Evolutionary conservation across 768 basidiomycete genomes (phyloP).

Genomic region (Ephemerocybe angulata): DNA sequence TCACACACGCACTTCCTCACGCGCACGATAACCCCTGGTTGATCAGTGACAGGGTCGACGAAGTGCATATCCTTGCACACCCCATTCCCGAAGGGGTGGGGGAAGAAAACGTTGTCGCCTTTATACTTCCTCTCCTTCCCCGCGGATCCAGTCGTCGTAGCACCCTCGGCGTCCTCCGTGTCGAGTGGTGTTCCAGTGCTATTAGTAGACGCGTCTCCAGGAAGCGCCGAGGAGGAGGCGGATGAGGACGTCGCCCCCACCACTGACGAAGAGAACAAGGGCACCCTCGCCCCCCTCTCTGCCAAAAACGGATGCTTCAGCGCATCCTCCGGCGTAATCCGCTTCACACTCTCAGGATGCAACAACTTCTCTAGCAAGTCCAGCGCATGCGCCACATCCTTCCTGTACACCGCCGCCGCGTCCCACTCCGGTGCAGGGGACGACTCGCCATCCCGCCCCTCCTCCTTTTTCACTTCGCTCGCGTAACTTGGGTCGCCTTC

Average conservation of each 20-base stretch:
- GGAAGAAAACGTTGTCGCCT: slow-evolving; percentile 67
- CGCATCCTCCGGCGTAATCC: slow-evolving; percentile 73
- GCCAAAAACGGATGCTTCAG: slow-evolving; percentile 77
- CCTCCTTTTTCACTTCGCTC: background rate
- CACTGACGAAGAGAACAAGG: background rate
- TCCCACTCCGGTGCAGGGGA: slow-evolving; percentile 6
- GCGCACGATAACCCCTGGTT: slow-evolving; percentile 45
- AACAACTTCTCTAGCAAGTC: slow-evolving; percentile 73
- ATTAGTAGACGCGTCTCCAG: too few species aligned
- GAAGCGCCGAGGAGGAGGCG: too few species aligned
- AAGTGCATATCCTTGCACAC: slow-evolving; percentile 62
- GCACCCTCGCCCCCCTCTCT: slow-evolving; percentile 21
- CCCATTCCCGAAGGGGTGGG: slow-evolving; percentile 66
- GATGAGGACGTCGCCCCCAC: background rate
- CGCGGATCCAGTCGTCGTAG: background rate
- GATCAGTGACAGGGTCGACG: slow-evolving; percentile 53
- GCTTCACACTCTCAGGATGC: slow-evolving; percentile 70
- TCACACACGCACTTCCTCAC: slow-evolving; percentile 7
- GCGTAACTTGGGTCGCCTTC: too few species aligned
- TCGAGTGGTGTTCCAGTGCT: too few species aligned
- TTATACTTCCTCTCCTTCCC: slow-evolving; percentile 29
- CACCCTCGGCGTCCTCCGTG: too few species aligned
- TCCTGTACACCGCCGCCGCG: slow-evolving; percentile 36
- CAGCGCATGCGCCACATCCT: slow-evolving; percentile 63
- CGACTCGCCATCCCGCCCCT: slow-evolving; percentile 19